phyloP scores from a whole-genome alignment of 202 grass and related monocot species.

The Panicum hallii region DNA sequence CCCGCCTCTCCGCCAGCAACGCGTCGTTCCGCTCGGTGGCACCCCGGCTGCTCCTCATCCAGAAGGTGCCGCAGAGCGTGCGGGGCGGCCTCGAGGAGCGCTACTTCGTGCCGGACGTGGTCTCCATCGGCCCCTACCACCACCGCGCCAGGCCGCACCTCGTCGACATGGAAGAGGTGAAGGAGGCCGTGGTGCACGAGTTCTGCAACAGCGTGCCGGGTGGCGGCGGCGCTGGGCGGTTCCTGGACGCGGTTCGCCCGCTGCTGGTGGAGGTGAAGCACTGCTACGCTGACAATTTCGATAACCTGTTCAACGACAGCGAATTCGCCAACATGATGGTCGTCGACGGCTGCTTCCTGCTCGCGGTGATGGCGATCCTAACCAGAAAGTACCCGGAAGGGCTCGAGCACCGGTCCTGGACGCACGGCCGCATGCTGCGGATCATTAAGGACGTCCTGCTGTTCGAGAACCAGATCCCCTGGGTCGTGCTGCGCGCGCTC shows the following conservation, averaged over 20 bases:
- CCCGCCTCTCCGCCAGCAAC: background rate
- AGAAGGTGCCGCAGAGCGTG: slow-evolving; percentile 14
- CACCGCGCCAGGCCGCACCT: background rate
- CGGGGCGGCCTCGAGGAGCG: background rate
- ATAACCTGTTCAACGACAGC: too few species aligned
- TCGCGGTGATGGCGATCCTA: slow-evolving; percentile 18
- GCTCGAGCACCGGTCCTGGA: slow-evolving; percentile 12
- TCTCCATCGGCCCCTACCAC: slow-evolving; percentile 28
- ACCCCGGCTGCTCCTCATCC: slow-evolving; percentile 1
- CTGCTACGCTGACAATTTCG: background rate
- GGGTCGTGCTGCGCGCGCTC: background rate
- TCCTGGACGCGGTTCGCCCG: background rate
- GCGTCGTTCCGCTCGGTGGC: background rate
- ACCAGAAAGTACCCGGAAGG: background rate
- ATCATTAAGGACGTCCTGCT: slow-evolving; percentile 33
- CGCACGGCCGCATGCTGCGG: slow-evolving; percentile 22
- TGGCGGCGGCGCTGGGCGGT: background rate
- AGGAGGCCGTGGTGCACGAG: slow-evolving; percentile 23
- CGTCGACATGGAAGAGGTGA: background rate
- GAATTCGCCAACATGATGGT: background rate
- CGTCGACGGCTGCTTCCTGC: slow-evolving; percentile 23
- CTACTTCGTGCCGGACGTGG: slow-evolving; percentile 16
- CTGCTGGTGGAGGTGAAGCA: background rate
- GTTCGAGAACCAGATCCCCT: slow-evolving; percentile 28
- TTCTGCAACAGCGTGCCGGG: background rate